Evolutionary conservation across 2,329 filamentous ascomycete species (phyloP).

Genomic region (Nigrospora osmanthi): DNA sequence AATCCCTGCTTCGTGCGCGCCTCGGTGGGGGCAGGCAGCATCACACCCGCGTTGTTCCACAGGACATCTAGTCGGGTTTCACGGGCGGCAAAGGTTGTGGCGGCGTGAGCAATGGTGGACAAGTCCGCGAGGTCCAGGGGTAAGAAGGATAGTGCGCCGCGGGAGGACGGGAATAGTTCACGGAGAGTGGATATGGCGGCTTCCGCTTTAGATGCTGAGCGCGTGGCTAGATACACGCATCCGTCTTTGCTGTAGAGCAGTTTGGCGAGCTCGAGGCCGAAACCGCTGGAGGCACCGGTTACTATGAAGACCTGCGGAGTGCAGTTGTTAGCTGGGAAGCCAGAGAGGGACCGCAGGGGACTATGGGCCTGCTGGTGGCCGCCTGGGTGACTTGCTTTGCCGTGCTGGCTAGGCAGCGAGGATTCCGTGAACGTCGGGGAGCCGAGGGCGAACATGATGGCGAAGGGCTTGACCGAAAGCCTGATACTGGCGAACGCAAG

Average conservation of each 20-base stretch:
- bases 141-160: conserved; percentile 26
- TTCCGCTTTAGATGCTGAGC: conserved; percentile 27
- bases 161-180: conserved; percentile 13
- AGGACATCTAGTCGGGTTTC: conserved; percentile 30
- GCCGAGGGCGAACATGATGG: too few species aligned
- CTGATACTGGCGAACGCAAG: too few species aligned
- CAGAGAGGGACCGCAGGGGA: not conserved
- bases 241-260: conserved; percentile 32
- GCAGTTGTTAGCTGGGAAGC: not conserved
- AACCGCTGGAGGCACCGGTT: conserved; percentile 18
- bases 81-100: conserved; percentile 22
- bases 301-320: conserved; percentile 8
- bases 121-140: conserved; percentile 29
- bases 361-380: too few species aligned
- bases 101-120: conserved; percentile 26
- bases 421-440: conserved; percentile 9
- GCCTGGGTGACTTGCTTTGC: conserved; percentile 5
- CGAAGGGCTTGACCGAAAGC: too few species aligned
- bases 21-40: conserved; percentile 8
- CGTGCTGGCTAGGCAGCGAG: conserved; percentile 6
- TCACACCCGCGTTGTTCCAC: conserved; percentile 30
- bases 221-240: conserved; percentile 33
- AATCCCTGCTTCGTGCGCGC: too few species aligned
- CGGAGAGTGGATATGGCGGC: conserved; percentile 30
- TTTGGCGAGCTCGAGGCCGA: conserved; percentile 28